Evolutionary conservation across 202 grass and related monocot species (phyloP), one percentile per base, ranked within the genome.

Genomic region (Digitaria exilis): DNA sequence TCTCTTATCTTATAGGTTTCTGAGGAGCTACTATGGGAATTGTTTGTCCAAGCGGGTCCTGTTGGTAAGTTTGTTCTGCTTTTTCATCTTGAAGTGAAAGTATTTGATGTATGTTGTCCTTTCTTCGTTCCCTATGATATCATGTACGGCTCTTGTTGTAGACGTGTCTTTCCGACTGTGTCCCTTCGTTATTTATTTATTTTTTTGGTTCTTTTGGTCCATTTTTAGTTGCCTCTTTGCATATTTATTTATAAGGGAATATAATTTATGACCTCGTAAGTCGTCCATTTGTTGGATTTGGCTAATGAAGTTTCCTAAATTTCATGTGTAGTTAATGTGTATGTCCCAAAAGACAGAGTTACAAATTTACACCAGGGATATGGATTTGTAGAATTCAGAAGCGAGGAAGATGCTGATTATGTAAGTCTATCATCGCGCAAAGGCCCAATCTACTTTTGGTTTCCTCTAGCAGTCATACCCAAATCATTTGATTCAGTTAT

Each of bases 321-420:
- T 83, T 85, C 29, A 42, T 87, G 80, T 92, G 42, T 79, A 99
- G 96, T 99, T 85, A 99, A 99, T 90, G 96, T 99, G 44, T 98
- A 98, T 73, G 96, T 98, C 66, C 96, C 96, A 39, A 98, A 98
- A 90, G 96, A 98, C 86, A 94, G 96, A 90, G 96, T 99, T 82
- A 99, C 93, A 65, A 99, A 99, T 92, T 86, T 99, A 69, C 96
- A 99, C 80, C 96, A 99, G 85, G 96, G 96, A 54, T 99, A 99
- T 77, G 96, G 96, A 75, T 99, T 99, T 84, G 87, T 96, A 6
- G 96, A 99, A 85, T 99, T 99, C 81, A 92, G 96, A 49, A 99
- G 93, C 0, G 96, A 99, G 70, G 93, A 99, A 92, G 96, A 99
- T 73, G 91, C 96, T 61, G 96, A 99, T 85, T 99, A 96, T 80